Percentiles rank a stretch among this genome's conserved stretches.
These are phyloP conservation scores for Albugo laibachii DNA, from an alignment of 352 stramenopile species.

Conservation along the genomic window DNA sequence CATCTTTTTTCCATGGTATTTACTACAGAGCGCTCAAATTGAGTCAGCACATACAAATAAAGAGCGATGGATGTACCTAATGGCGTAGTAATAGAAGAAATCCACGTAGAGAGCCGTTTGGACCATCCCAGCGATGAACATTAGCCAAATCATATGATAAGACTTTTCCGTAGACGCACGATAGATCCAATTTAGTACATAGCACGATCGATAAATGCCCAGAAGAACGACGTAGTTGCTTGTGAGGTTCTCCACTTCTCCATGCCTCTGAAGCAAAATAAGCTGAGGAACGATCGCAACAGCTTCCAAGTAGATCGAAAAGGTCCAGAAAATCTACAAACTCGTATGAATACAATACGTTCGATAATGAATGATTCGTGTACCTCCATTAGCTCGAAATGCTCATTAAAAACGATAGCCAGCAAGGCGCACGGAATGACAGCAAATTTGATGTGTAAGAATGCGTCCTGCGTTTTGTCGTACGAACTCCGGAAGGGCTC, in stretches of 20 bases:
- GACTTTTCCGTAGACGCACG: conserved; percentile 87
- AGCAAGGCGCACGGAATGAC: conserved; percentile 90
- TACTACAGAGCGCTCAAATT: conserved; percentile 17
- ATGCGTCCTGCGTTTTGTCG: conserved; percentile 97
- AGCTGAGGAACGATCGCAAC: conserved; percentile 98
- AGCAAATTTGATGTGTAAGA: conserved; percentile 96
- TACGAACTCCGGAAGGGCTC: conserved; percentile 96
- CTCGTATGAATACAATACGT: background rate
- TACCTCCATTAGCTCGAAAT: conserved; percentile 76
- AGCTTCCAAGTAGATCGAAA: conserved; percentile 98
- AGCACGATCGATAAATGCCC: conserved; percentile 93
- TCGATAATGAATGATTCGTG: background rate
- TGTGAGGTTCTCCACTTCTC: conserved; percentile 97
- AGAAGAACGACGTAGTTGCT: conserved; percentile 99
- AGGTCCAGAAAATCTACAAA: conserved; percentile 90
- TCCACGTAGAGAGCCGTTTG: conserved; percentile 98
- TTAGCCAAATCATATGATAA: conserved; percentile 97
- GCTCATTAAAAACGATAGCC: conserved; percentile 90
- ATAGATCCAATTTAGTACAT: conserved; percentile 99
- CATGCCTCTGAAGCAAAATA: conserved; percentile 95
- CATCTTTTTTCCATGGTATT: conserved; percentile 84
- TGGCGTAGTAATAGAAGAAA: conserved; percentile 99
- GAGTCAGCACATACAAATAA: conserved; percentile 2
- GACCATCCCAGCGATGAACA: conserved; percentile 96
- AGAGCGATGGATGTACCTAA: conserved; percentile 29